Evolutionary conservation across 768 basidiomycete species (phyloP).

Genomic region (Rhizopogon roseolus): DNA sequence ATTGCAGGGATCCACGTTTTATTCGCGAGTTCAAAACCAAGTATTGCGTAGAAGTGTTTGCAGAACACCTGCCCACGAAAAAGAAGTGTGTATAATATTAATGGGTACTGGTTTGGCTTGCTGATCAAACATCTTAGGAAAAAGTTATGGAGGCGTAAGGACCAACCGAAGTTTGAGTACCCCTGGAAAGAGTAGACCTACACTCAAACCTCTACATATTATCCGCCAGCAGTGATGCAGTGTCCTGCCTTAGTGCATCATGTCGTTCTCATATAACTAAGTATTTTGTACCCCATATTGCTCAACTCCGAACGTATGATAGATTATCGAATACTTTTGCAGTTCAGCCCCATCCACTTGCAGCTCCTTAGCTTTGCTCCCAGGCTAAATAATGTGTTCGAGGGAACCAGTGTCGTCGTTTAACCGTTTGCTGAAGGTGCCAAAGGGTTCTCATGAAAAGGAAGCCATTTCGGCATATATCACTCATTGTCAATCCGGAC

Average conservation of each 20-base stretch:
- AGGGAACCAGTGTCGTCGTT: too few species aligned
- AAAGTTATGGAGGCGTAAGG: conserved; percentile 88
- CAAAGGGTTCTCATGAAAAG: too few species aligned
- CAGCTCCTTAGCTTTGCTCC: too few species aligned
- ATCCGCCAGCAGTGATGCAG: background rate
- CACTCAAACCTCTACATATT: background rate
- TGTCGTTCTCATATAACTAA: too few species aligned
- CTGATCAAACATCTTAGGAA: conserved; percentile 46
- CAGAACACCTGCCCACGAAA: conserved; percentile 78
- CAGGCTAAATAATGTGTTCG: too few species aligned
- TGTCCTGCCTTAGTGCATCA: background rate
- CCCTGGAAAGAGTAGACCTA: conserved; percentile 72
- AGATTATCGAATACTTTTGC: too few species aligned
- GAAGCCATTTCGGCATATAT: too few species aligned
- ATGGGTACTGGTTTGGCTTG: background rate
- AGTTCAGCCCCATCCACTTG: too few species aligned
- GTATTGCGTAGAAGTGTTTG: conserved; percentile 81
- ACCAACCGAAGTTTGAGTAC: conserved; percentile 81
- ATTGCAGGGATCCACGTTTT: conserved; percentile 86
- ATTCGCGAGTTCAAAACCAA: conserved; percentile 89
- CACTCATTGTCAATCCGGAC: too few species aligned
- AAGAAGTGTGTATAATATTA: conserved; percentile 65
- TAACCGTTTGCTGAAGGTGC: too few species aligned
- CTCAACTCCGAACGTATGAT: too few species aligned
- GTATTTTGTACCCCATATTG: too few species aligned